Conservation (phyloP, 345 rosid genomes). For the Ricinus communis region DNA sequence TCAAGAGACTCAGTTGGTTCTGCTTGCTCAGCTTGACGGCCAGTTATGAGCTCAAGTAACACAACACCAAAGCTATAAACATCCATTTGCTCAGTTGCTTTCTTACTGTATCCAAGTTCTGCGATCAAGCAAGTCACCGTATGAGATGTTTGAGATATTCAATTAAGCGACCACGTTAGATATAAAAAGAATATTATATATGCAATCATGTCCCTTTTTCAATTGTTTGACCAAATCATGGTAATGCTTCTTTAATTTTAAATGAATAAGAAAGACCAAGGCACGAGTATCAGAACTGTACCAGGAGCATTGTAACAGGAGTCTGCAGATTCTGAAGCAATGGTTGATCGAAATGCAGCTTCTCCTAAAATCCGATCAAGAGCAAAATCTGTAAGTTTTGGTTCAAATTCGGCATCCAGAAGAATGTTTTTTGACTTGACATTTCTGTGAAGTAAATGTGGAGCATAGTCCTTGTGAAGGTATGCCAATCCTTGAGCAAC, state of each 20-base stretch:
- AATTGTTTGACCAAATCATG: background rate
- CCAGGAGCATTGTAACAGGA: conserved; percentile 89
- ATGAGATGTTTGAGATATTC: conserved; percentile 1
- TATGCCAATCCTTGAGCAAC: conserved; percentile 82
- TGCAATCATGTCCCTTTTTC: no score
- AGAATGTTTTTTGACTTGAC: conserved; percentile 74
- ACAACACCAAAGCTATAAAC: conserved; percentile 90
- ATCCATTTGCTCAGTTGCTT: conserved; percentile 80
- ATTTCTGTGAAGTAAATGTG: conserved; percentile 77
- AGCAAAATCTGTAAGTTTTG: conserved; percentile 80
- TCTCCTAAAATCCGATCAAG: conserved; percentile 80
- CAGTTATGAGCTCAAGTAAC: conserved; percentile 74
- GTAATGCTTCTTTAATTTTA: background rate
- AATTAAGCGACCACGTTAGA: background rate
- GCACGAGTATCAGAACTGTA: conserved; percentile 22
- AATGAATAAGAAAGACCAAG: background rate
- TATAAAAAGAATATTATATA: background rate
- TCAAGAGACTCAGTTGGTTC: conserved; percentile 53
- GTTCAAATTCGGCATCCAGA: conserved; percentile 64
- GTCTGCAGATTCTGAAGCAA: conserved; percentile 46
- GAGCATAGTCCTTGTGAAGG: conserved; percentile 74
- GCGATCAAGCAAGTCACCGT: conserved; percentile 33
- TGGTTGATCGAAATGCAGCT: conserved; percentile 62
- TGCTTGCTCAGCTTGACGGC: conserved; percentile 58
- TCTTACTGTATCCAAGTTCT: conserved; percentile 72